phyloP scores from a whole-genome alignment of 2,329 filamentous ascomycete genomes.

The Apiospora kogelbergensis region DNA sequence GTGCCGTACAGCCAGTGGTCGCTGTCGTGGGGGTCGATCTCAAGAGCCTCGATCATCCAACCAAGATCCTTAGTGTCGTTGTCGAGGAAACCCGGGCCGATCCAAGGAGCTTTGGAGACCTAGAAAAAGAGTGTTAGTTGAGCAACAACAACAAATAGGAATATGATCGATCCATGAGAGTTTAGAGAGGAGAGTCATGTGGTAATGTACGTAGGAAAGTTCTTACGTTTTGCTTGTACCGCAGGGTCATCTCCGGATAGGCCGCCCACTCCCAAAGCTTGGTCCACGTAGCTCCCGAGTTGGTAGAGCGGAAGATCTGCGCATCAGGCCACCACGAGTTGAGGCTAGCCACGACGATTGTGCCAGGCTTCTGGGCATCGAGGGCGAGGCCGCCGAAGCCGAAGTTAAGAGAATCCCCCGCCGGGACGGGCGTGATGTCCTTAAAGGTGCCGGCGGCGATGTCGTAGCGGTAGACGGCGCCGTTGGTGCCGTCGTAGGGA shows the following conservation, averaged over 20 bases:
- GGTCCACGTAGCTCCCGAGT: constrained; percentile 56
- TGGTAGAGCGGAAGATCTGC: constrained; percentile 53
- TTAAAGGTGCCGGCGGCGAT: constrained; percentile 49
- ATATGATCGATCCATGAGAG: too few species aligned
- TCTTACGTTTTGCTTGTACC: constrained; percentile 40
- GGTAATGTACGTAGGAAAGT: too few species aligned
- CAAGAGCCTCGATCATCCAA: constrained; percentile 61
- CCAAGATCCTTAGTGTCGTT: constrained; percentile 51
- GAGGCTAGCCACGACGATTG: constrained; percentile 54
- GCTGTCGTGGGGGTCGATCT: constrained; percentile 58
- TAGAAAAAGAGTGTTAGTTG: constrained; percentile 15
- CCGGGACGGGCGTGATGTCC: constrained; percentile 55
- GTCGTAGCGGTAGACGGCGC: constrained; percentile 56
- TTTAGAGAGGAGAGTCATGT: too few species aligned
- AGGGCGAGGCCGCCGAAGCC: constrained; percentile 58
- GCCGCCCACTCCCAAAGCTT: constrained; percentile 51
- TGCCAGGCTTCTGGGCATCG: constrained; percentile 54
- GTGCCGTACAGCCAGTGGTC: constrained; percentile 64
- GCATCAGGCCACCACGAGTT: constrained; percentile 62
- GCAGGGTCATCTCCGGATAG: constrained; percentile 44
- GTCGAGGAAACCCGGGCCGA: constrained; percentile 48
- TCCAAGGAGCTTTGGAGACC: constrained; percentile 52
- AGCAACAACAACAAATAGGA: too few species aligned
- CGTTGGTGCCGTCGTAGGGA: constrained; percentile 55
- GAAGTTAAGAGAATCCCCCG: constrained; percentile 42